A percentile compares a stretch with the other conserved stretches of the same genome.
These are phyloP conservation scores for Fagus crenata DNA, from an alignment of 306 rosid species.

Conservation along the genomic window DNA sequence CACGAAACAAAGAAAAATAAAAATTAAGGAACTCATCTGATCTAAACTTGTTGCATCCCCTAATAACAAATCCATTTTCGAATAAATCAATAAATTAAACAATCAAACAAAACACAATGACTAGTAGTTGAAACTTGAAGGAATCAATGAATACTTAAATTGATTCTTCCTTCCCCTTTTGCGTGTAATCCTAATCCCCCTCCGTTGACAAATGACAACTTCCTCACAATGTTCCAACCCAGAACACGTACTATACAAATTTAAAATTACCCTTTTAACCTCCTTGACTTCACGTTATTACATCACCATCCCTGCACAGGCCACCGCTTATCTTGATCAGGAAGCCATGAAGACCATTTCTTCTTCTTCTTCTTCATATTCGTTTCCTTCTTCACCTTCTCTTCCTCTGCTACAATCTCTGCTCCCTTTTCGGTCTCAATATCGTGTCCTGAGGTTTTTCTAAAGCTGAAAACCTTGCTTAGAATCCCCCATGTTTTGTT, in stretches of 20 bases:
- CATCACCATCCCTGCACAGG: constrained; percentile 68
- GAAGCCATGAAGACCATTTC: constrained; percentile 64
- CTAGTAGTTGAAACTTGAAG: not conserved
- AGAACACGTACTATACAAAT: too few relatives aligned
- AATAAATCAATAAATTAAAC: too few relatives aligned
- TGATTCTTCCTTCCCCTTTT: not conserved
- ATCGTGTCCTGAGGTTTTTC: constrained; percentile 16
- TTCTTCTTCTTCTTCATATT: constrained; percentile 17
- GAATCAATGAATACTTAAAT: not conserved
- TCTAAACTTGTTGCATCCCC: too few relatives aligned
- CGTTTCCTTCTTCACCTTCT: too few relatives aligned
- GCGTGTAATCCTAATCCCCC: not conserved
- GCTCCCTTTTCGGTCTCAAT: not conserved
- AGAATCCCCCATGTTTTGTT: constrained; percentile 36
- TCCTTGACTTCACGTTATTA: not conserved
- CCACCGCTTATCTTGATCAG: constrained; percentile 54
- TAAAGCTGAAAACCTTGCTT: constrained; percentile 33
- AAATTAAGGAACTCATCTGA: too few relatives aligned
- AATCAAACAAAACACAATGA: too few relatives aligned
- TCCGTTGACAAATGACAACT: not conserved
- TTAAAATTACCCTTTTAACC: not conserved
- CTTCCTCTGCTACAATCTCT: not conserved
- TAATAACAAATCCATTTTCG: too few relatives aligned
- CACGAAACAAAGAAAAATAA: too few relatives aligned
- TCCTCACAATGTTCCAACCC: not conserved